Conservation (phyloP, 2,329 filamentous ascomycete genomes). For the Fonsecaea pedrosoi region DNA sequence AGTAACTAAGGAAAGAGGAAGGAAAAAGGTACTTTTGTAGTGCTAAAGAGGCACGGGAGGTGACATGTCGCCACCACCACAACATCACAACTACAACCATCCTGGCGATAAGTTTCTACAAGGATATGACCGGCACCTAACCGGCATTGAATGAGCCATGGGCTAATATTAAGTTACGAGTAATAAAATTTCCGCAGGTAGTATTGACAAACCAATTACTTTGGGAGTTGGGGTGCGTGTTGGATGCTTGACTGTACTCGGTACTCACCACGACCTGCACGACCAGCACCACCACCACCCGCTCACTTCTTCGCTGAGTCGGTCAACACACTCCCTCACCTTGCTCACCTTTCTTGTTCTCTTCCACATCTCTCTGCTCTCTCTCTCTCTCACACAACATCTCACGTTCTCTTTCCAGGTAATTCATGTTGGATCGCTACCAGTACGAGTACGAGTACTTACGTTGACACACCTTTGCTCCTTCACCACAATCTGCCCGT, state of each 20-base stretch:
- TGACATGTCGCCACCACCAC: not conserved
- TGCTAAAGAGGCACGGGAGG: not conserved
- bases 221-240: not conserved
- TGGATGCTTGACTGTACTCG: not conserved
- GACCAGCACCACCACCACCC: not conserved
- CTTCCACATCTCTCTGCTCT: not conserved
- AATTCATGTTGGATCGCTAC: not conserved
- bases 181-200: too few relatives aligned
- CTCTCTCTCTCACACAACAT: not conserved
- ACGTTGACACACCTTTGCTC: not conserved
- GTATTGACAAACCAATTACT: not conserved
- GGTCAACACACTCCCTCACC: not conserved
- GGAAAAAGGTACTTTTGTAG: conserved; percentile 21
- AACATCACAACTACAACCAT: not conserved
- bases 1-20: conserved; percentile 7
- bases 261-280: not conserved
- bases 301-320: not conserved
- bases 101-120: not conserved
- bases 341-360: not conserved
- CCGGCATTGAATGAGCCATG: not conserved
- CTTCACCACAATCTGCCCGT: not conserved
- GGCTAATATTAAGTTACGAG: not conserved
- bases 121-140: not conserved
- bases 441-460: not conserved
- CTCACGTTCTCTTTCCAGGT: not conserved